Percentiles rank a stretch among this genome's conserved stretches.
Conservation (phyloP, 2,329 filamentous ascomycete genomes). For the Periconia sp. region DNA sequence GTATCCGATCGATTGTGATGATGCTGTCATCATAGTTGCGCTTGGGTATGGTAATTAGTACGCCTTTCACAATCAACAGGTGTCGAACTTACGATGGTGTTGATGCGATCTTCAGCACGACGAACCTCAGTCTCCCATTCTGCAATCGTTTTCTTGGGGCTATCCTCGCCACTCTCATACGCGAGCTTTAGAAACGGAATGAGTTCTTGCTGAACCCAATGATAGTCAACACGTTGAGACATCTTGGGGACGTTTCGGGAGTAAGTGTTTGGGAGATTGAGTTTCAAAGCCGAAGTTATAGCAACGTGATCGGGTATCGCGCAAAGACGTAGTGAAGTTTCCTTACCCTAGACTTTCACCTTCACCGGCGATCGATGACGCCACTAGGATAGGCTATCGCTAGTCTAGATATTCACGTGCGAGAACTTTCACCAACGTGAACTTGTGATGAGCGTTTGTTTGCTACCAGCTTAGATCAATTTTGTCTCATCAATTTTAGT, state of each 20-base stretch:
- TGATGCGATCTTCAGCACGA: conserved; percentile 5
- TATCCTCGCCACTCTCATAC: background rate
- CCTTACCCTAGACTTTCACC: too few species aligned
- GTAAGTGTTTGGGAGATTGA: background rate
- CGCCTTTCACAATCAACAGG: background rate
- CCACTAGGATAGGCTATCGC: too few species aligned
- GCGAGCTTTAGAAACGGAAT: conserved; percentile 4
- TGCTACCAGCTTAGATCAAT: too few species aligned
- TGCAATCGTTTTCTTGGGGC: background rate
- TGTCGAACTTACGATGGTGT: conserved; percentile 9
- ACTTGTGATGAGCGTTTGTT: too few species aligned
- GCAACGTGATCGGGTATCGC: too few species aligned
- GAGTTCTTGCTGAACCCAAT: conserved; percentile 4
- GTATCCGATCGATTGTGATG: conserved; percentile 8
- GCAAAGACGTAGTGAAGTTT: too few species aligned
- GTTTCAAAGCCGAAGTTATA: too few species aligned
- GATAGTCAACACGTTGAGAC: background rate
- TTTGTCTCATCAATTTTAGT: too few species aligned
- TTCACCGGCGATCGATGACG: too few species aligned
- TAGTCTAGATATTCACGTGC: too few species aligned
- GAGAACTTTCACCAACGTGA: too few species aligned
- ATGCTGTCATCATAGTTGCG: conserved; percentile 12
- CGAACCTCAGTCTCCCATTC: conserved; percentile 7
- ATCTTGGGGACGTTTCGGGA: background rate
- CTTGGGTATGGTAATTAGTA: background rate